Evolutionary conservation across 2,329 filamentous ascomycete genomes (phyloP).

Genomic region (Gaeumannomyces tritici): DNA sequence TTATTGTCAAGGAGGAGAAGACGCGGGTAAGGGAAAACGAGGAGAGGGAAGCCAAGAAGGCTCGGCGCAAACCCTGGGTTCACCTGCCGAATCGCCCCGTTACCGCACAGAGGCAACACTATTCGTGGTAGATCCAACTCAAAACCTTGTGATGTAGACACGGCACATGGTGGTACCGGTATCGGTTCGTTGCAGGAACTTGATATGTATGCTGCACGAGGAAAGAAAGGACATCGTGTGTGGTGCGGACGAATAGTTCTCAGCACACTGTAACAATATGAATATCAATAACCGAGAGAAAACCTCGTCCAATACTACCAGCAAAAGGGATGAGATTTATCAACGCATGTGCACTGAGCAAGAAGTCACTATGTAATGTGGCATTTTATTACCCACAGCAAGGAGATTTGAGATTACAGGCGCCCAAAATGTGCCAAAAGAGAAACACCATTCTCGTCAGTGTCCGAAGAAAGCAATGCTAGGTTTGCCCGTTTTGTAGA

Average conservation of each 20-base stretch:
- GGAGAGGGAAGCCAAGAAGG: conserved; percentile 67
- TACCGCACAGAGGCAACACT: conserved; percentile 78
- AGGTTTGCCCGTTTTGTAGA: not conserved
- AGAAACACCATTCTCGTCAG: not conserved
- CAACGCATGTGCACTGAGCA: not conserved
- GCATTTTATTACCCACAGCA: not conserved
- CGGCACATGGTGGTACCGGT: not conserved
- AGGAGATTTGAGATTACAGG: not conserved
- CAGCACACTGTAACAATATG: not conserved
- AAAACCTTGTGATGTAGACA: not conserved
- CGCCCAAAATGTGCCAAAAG: not conserved
- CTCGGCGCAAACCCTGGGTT: conserved; percentile 71
- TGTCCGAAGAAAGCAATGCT: not conserved
- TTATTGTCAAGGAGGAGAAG: conserved; percentile 88
- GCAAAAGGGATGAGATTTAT: too few relatives aligned
- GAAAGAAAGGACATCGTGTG: not conserved
- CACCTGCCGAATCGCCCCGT: conserved; percentile 81
- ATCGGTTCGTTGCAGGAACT: not conserved
- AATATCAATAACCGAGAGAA: not conserved
- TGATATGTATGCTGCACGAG: too few relatives aligned
- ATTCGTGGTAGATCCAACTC: conserved; percentile 61
- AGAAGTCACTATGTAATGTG: not conserved
- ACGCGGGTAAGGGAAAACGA: conserved; percentile 74
- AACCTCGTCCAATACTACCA: not conserved
- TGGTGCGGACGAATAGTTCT: not conserved